Base-by-base conservation (phyloP, 2,329 filamentous ascomycete species). In the Fusarium sp. region DNA sequence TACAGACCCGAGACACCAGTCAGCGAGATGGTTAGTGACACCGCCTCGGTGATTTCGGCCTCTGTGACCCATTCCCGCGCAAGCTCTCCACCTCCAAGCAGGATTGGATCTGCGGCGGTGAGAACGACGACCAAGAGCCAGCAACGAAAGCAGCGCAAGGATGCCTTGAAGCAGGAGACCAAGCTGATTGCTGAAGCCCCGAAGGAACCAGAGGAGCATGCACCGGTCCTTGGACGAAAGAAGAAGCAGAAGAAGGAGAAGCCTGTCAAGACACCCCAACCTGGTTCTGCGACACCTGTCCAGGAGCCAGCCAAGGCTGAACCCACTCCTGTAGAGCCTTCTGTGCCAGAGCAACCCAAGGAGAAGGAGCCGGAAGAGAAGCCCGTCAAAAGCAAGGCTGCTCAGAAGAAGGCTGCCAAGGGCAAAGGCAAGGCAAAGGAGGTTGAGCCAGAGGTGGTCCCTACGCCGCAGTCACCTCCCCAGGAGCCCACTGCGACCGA, bases 191-290 rank as follows among this genome's bases (percentile, higher is more conserved):
- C 83, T 4, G 89, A 90, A 71, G 76, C 84, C 1, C 78, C 88
- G 72, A 86, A 87, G 58, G 91, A 92, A 68, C 82, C 87, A 14
- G 86, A 89, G 61, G 88, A 90, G 73, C 88, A 90, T 74, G 94
- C 91, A 9, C 94, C 94, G 0, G 93, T 97, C 45, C 81, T 95
- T 58, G 93, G 93, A 37, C 90, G 94, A 62, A 95, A 95, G 86
- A 96, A 95, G 87, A 97, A 96, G 84, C 90, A 94, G 81, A 95
- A 94, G 86, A 96, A 95, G 83, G 91, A 93, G 77, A 92, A 90
- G 77, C 81, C 82, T 16, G 37, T 64, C 9, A 82, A 82, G 50
- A 63, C 76, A 20, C 7, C 62, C 14, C 69, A 72, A 18, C 10
- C 76, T 37, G 66, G 63, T 18, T 8, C 72, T 18, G 45, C 67